A percentile compares a stretch with the other conserved stretches of the same genome.
Evolutionary conservation across 1,284 basidiomycete genomes (phyloP).

Genomic region (Ganoderma lucidum): DNA sequence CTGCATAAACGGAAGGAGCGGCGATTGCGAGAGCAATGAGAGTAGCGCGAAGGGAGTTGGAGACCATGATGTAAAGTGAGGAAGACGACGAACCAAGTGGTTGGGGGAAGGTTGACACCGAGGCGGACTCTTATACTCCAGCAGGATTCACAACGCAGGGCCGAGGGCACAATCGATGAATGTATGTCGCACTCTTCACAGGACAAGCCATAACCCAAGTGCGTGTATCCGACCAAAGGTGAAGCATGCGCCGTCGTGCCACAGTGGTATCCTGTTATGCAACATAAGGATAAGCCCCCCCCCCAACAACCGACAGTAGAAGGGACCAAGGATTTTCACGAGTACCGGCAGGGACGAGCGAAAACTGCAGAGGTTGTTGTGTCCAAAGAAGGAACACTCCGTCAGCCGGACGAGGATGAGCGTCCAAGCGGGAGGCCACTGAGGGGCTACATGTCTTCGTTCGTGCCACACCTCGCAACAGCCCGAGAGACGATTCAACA

Average conservation of each 20-base stretch:
- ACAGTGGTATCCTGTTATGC: not conserved
- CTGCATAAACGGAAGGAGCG: not conserved
- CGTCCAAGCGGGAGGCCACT: not conserved
- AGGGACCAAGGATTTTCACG: not conserved
- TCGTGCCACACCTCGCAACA: not conserved
- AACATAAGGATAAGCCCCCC: not conserved
- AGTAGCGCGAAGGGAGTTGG: not conserved
- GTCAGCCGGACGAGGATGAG: not conserved
- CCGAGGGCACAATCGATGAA: not conserved
- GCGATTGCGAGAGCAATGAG: not conserved
- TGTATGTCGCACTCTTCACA: not conserved
- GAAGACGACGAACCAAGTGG: not conserved
- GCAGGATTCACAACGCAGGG: not conserved
- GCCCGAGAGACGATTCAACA: not conserved
- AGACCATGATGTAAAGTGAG: not conserved
- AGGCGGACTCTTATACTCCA: not conserved
- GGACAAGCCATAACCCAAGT: not conserved
- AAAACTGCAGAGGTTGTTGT: too few relatives aligned
- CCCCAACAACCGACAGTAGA: not conserved
- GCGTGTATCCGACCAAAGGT: not conserved
- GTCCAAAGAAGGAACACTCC: not conserved
- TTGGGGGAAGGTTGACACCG: not conserved
- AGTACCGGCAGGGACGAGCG: not conserved
- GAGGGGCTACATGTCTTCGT: too few relatives aligned
- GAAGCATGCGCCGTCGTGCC: too few relatives aligned